Base-by-base conservation (phyloP, 306 rosid species). In the Inga oerstediana region DNA sequence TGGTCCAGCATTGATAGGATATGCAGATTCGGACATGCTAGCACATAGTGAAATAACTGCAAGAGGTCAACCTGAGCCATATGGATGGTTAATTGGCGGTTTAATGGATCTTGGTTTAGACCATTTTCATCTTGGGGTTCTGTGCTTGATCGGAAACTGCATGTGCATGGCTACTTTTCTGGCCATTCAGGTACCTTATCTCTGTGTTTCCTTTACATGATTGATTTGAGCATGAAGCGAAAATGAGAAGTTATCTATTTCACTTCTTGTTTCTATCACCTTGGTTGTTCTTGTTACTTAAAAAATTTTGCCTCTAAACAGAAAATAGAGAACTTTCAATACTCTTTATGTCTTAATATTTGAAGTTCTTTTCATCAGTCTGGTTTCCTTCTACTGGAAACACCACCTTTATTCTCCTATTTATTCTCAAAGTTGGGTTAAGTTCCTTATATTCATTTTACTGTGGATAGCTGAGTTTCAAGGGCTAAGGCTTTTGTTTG, bases 131-230 rank as follows among this genome's bases (percentile, higher is more conserved):
- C 81, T 96, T 10, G 99, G 99, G 74, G 98, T 93, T 54, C 52
- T 96, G 70, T 96, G 98, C 92, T 89, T 96, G 82, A 79, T 96
- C 27, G 99, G 98, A 79, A 96, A 96, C 87, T 92, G 94, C 82
- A 87, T 96, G 89, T 96, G 99, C 96, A 96, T 96, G 99, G 98
- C 98, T 79, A 85, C 93, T 72, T 93, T 90, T 87, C 85, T 96
- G 79, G 85, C 97, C 77, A 89, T 93, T 87, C 99, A 95, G 98
- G 99, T 95, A 86, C 80, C 9, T 80, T 51, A 49, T 49, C 16
- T 32, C 4, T 32, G 68, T 72, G 35, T 61, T 2, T 75, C 61
- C 66, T 85, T 77, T 43, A 68, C 69, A 17, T 68, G 62, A 68
- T 68, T 59, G 66, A 84, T 27, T 78, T 34, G 43, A 68, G 17